phyloP scores from a whole-genome alignment of 139 green algal genomes.

The Chlorella sp. region DNA sequence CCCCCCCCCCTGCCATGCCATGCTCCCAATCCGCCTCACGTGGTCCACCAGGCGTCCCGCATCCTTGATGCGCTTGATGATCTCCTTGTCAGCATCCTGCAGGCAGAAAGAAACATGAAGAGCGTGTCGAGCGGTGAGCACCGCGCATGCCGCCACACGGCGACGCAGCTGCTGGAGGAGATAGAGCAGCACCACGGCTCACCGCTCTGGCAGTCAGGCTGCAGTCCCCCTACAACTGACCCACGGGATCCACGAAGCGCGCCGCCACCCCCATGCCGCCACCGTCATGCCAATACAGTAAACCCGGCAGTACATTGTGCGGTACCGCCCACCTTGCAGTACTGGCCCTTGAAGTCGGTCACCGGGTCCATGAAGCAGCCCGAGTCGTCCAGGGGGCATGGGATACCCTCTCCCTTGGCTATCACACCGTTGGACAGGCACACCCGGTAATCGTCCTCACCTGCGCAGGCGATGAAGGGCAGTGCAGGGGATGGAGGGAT shows the following conservation, averaged over 20 bases:
- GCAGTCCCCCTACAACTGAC: not conserved
- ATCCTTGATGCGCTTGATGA: conserved; percentile 86
- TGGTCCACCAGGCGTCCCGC: conserved; percentile 83
- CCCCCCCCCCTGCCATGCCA: no score
- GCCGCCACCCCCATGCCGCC: no score
- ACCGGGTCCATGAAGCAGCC: conserved; percentile 89
- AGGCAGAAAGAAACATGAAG: not conserved
- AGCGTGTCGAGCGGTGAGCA: no score
- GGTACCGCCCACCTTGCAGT: conserved; percentile 35
- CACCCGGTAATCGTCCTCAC: conserved; percentile 97
- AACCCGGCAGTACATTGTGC: not conserved
- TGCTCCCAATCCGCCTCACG: no score
- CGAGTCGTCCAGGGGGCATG: conserved; percentile 90
- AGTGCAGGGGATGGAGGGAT: not conserved
- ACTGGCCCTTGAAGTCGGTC: conserved; percentile 77
- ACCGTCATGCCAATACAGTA: not conserved
- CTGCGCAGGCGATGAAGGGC: conserved; percentile 34
- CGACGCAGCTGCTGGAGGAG: not conserved
- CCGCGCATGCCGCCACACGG: no score
- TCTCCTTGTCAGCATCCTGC: conserved; percentile 95
- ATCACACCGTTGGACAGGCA: conserved; percentile 89
- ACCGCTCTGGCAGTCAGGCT: no score
- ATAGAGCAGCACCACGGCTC: no score
- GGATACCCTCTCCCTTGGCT: conserved; percentile 77
- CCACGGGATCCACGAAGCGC: no score